Evolutionary conservation across 176 grass and related monocot genomes (phyloP), one percentile per base, ranked within the genome.

Genomic region (Miscanthus lutarioriparius): DNA sequence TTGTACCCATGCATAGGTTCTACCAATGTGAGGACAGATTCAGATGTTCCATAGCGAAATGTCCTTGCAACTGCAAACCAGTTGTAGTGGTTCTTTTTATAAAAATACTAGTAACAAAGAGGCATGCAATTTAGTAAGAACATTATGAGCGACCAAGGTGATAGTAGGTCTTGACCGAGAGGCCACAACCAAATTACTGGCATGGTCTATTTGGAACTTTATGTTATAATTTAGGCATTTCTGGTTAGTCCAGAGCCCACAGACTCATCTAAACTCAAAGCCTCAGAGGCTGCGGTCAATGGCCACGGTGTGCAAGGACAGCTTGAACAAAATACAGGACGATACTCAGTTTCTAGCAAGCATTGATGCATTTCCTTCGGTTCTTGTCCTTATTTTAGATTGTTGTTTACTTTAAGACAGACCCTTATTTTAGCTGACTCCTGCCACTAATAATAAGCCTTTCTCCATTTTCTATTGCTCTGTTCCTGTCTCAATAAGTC

Each of bases 381-480:
- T 54, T 67, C 43, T 75, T 44, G 30, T 76, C 82, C 82, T 65
- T 65, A 65, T 30, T 30, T 65, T 65, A 65, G 63, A 65, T 6
- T 5, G 61, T 7, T 37, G 71, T 35, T 51, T 80, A 69, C 11
- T 51, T 75, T 66, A 67, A 37, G 25, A 16, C 11, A 48, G 15
- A 37, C 48, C 14, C 43, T 84, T 76, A 76, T 75, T 67, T 84
- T 84, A 67, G 82, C 82, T 19, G 40, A 22, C 7, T 11, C 43
- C 44, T 74, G 39, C 54, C 56, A 12, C 69, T 74, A 87, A 79
- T 85, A 63, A 67, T 81, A 86, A 83, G 33, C 66, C 17, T 78
- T 62, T 65, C 45, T 83, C 70, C 33, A 64, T 87, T 79, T 72
- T 72, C 64, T 41, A 67, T 81, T 12, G 4, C 22, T 73, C 20